phyloP scores from a whole-genome alignment of 306 rosid genomes.

The Lotus japonicus region DNA sequence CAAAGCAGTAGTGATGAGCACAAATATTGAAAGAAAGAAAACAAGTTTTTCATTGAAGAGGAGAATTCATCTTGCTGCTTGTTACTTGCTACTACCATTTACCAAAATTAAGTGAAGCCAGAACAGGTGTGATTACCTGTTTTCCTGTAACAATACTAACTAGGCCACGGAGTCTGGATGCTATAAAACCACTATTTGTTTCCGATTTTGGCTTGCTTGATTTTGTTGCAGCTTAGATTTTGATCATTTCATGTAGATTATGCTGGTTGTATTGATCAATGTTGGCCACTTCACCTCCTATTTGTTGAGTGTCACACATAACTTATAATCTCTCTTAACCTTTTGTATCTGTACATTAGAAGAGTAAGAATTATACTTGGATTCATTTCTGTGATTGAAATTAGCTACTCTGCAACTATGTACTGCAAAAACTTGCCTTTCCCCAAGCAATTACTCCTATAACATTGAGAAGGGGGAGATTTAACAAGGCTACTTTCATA shows the following conservation, averaged over 20 bases:
- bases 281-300: no score
- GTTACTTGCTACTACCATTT: background rate
- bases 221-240: background rate
- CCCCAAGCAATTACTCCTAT: background rate
- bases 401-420: background rate
- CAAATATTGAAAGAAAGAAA: background rate
- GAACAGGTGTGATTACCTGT: constrained; percentile 1
- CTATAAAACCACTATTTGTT: background rate
- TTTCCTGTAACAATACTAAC: background rate
- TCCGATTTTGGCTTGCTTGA: background rate
- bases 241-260: constrained; percentile 1
- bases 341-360: background rate
- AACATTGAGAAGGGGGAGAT: background rate
- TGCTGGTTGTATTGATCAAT: background rate
- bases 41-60: constrained; percentile 4
- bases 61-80: background rate
- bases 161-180: no score
- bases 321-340: background rate
- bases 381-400: background rate
- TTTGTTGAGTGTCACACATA: background rate
- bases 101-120: constrained; percentile 12
- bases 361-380: background rate
- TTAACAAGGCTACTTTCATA: background rate
- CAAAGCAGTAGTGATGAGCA: constrained; percentile 33
- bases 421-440: background rate